Conservation (phyloP, 305 asterid species). For the Coffea humblotiana region DNA sequence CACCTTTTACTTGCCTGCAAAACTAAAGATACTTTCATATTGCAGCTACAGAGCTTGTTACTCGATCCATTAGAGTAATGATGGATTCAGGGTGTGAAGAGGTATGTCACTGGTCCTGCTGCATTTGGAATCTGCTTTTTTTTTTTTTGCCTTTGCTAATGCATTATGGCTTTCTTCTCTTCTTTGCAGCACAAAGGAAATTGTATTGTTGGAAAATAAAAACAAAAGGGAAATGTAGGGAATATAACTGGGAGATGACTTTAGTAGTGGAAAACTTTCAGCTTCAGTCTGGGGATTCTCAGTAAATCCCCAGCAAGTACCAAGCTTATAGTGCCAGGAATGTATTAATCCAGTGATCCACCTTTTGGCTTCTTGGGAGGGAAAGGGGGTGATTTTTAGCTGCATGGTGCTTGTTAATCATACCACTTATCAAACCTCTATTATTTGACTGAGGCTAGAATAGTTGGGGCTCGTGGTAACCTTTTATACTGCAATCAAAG, state of each 20-base stretch:
- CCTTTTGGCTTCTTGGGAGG: neutral
- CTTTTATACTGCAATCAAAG: neutral
- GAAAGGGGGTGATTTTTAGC: neutral
- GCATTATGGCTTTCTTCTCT: neutral
- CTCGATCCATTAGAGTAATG: constrained; percentile 77
- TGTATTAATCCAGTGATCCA: neutral
- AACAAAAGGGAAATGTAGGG: neutral
- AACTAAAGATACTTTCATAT: neutral
- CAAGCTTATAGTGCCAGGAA: neutral
- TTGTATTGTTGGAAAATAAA: neutral
- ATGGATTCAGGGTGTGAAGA: constrained; percentile 94
- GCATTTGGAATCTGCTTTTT: neutral
- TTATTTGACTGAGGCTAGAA: neutral
- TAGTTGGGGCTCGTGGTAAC: neutral
- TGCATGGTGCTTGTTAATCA: neutral
- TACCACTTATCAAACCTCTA: neutral
- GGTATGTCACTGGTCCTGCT: constrained; percentile 39
- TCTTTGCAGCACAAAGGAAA: neutral
- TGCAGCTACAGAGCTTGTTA: constrained; percentile 86
- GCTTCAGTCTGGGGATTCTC: neutral
- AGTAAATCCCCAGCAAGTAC: neutral
- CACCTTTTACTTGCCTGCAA: neutral
- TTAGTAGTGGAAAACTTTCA: neutral
- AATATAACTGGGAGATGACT: neutral
- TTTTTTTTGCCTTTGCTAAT: neutral